Base-by-base conservation (phyloP, 2,329 filamentous ascomycete genomes). In the Coniosporium tulheliwenetii region DNA sequence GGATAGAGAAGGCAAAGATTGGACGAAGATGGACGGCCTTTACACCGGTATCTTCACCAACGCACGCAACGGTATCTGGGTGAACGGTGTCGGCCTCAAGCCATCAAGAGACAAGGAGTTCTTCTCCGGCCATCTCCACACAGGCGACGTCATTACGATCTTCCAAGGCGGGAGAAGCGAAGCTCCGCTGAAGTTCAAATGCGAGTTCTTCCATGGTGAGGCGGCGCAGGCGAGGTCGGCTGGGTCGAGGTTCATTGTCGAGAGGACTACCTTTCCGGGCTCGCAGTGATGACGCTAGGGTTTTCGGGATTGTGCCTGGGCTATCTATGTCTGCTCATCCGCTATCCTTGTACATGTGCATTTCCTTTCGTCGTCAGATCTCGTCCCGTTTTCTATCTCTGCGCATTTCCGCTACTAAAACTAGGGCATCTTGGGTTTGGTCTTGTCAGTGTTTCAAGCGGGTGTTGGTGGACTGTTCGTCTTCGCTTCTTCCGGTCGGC, bases 1-100 rank as follows among this genome's bases (percentile, higher is more conserved):
- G 31, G 71, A 59, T 8, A 55, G 59, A 36, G 48, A 56, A 39
- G 60, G 71, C 39, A 74, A 72, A 52, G 67, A 71, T 42, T 77
- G 68, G 64, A 67, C 63, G 8, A 60, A 59, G 12, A 50, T 75
- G 1, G 58, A 60, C 2, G 70, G 74, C 10, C 65, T 79, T 2
- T 79, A 79, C 50, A 70, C 75, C 3, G 81, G 86, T 45, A 77
- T 95, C 39, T 80, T 81, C 1, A 93, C 85, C 3, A 85, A 86
- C 50, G 81, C 84, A 3, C 80, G 77, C 5, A 67, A 69, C 26
- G 84, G 85, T 14, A 84, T 95, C 45, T 71, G 66, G 48, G 69
- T 96, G 53, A 95, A 95, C 51, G 77, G 74, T 26, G 69, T 74
- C n/a, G 65, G 68, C 34, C 62, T 95, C 16, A 70, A 70, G 44